These are phyloP conservation scores for Spathaspora arborariae DNA, from an alignment of 805 yeast species.

Conservation along the genomic window DNA sequence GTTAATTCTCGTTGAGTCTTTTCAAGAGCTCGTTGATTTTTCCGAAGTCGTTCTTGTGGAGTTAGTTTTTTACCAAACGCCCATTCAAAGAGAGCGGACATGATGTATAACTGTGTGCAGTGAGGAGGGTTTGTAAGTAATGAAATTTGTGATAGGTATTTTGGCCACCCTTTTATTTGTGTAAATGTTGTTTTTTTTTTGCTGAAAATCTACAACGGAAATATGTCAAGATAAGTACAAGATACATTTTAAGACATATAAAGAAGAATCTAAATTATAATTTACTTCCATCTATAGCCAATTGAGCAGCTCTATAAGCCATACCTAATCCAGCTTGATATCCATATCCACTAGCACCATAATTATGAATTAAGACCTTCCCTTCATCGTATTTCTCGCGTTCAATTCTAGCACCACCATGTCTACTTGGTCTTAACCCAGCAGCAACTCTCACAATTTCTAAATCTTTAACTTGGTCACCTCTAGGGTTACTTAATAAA, in stretches of 20 bases:
- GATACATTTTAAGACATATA: neutral
- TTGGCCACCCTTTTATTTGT: neutral
- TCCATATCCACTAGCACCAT: conserved; percentile 68
- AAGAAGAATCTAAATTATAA: conserved; percentile 1
- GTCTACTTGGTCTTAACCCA: conserved; percentile 73
- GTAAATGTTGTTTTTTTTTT: neutral
- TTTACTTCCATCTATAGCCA: conserved; percentile 11
- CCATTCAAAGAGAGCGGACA: conserved; percentile 68
- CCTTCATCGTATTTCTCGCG: conserved; percentile 34
- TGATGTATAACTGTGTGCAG: conserved; percentile 4
- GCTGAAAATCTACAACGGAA: neutral
- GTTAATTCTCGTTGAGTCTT: conserved; percentile 91
- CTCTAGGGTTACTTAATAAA: conserved; percentile 27
- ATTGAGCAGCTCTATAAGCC: conserved; percentile 45
- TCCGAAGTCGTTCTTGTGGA: conserved; percentile 92
- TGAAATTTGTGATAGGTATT: neutral
- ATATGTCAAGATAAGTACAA: too few relatives aligned
- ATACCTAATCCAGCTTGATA: conserved; percentile 66
- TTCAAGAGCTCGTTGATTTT: conserved; percentile 93
- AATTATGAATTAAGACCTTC: conserved; percentile 51
- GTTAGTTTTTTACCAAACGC: conserved; percentile 90
- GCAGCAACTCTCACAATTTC: conserved; percentile 64
- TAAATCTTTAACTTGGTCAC: conserved; percentile 31
- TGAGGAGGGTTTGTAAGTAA: neutral
- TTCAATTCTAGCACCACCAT: conserved; percentile 74